Evolutionary conservation across 768 basidiomycete genomes (phyloP).

Genomic region (Xerocomus potaroensis): DNA sequence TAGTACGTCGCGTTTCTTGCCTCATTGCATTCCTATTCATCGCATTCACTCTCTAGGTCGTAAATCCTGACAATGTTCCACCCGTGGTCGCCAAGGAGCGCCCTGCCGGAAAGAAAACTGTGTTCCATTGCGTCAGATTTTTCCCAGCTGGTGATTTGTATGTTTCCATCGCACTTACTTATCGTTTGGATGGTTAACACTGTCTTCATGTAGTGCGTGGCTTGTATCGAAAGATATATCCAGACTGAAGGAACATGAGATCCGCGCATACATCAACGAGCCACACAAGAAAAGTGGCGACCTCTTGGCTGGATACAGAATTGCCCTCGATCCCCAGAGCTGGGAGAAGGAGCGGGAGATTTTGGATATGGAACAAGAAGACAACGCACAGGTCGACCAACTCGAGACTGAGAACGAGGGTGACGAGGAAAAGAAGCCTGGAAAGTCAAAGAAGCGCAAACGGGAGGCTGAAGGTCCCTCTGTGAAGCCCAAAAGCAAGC

Average conservation of each 20-base stretch:
- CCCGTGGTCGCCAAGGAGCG: slow-evolving; percentile 60
- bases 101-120: slow-evolving; percentile 66
- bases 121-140: slow-evolving; percentile 75
- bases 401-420: slow-evolving; percentile 51
- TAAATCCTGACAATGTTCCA: slow-evolving; percentile 68
- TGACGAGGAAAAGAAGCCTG: slow-evolving; percentile 46
- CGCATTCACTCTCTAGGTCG: slow-evolving; percentile 50
- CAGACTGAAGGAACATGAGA: slow-evolving; percentile 71
- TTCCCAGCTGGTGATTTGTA: slow-evolving; percentile 95
- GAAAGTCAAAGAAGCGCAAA: slow-evolving; percentile 56
- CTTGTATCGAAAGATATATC: slow-evolving; percentile 77
- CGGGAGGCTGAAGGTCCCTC: slow-evolving; percentile 50
- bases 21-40: slow-evolving; percentile 9
- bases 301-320: slow-evolving; percentile 70
- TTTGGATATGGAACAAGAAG: slow-evolving; percentile 39
- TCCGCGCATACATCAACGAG: slow-evolving; percentile 76
- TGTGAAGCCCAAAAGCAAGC: slow-evolving; percentile 38
- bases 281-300: slow-evolving; percentile 75
- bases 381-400: slow-evolving; percentile 64
- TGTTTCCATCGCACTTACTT: slow-evolving; percentile 34
- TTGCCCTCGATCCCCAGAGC: slow-evolving; percentile 67
- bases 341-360: slow-evolving; percentile 52
- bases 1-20: slow-evolving; percentile 54
- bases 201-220: slow-evolving; percentile 64
- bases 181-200: slow-evolving; percentile 9